Percentiles rank a stretch among this genome's conserved stretches.
Evolutionary conservation across 2,329 filamentous ascomycete genomes (phyloP).

Genomic region (Thielaviopsis populi): DNA sequence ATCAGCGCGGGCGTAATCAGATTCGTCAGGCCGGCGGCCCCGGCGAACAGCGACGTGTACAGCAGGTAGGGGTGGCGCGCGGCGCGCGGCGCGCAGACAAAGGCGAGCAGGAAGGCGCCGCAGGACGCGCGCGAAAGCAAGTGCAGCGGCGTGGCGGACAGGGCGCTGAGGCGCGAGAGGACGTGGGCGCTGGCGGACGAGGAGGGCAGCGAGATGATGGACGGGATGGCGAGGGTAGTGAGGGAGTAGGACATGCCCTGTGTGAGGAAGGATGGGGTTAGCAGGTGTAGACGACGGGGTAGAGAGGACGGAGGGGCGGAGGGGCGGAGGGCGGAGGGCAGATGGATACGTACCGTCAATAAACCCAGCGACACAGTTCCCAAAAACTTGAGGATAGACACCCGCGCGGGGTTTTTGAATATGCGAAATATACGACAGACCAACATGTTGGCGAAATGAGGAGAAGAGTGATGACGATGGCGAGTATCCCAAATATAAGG

Average conservation of each 20-base stretch:
- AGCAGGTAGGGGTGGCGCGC: conserved; percentile 78
- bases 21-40: conserved; percentile 43
- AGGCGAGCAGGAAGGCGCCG: conserved; percentile 62
- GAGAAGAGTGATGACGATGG: neutral
- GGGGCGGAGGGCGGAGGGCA: neutral
- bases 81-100: conserved; percentile 56
- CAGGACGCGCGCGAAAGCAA: conserved; percentile 54
- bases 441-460: conserved; percentile 8
- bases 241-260: conserved; percentile 84
- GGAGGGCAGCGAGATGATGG: conserved; percentile 66
- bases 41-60: conserved; percentile 61
- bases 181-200: conserved; percentile 55
- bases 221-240: conserved; percentile 60
- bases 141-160: conserved; percentile 50
- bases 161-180: conserved; percentile 49
- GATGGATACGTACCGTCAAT: conserved; percentile 52
- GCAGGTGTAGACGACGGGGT: too few species aligned
- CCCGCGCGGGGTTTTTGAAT: conserved; percentile 49
- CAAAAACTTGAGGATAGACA: conserved; percentile 79
- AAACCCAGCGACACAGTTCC: conserved; percentile 80
- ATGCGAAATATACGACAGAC: conserved; percentile 17
- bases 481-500: neutral
- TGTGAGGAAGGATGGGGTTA: conserved; percentile 1
- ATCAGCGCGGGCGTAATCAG: conserved; percentile 33
- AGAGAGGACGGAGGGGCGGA: neutral